Evolutionary conservation across 176 grass and related monocot genomes (phyloP), one percentile per base, ranked within the genome.

Genomic region (Oryza coarctata): DNA sequence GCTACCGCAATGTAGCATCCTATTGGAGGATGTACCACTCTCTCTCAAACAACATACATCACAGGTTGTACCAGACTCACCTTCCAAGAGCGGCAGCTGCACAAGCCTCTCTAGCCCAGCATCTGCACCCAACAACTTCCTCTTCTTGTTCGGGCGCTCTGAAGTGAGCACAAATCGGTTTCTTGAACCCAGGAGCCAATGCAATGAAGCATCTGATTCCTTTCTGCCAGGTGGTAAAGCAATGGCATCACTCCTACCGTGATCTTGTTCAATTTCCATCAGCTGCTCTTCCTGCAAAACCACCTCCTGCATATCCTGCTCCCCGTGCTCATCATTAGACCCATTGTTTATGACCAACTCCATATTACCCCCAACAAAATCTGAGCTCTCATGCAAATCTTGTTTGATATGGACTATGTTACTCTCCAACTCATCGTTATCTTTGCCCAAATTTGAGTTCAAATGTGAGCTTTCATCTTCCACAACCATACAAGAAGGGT

Each of bases 121-220:
- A 80, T 94, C 93, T 14, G 83, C 87, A 25, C 96, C 96, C 63
- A 99, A 79, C 20, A 95, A 87, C 87, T 99, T 99, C 70, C 91
- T 88, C 65, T 99, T 99, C 87, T 99, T 99, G 80, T 92, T 99
- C 0, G 96, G 96, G 23, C 91, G 91, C 76, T 95, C 93, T 3
- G 96, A 99, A 31, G 96, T 95, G 31, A 99, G 91, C 43, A 91
- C 74, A 47, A 81, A 90, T 49, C 96, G 85, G 22, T 89, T 89
- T 30, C 67, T 93, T 9, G 85, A 68, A 33, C 87, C 93, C 58
- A 95, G 75, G 23, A 90, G 88, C 88, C 88, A 90, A 39, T 61
- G 74, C 68, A 90, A 68, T 33, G 74, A 79, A 49, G 14, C 3
- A 22, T 7, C 4, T 5, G 11, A 12, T 14, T 79, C 41, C 64